Base-by-base conservation (phyloP, 1,284 basidiomycete species). In the Sanghuangporus baumii region DNA sequence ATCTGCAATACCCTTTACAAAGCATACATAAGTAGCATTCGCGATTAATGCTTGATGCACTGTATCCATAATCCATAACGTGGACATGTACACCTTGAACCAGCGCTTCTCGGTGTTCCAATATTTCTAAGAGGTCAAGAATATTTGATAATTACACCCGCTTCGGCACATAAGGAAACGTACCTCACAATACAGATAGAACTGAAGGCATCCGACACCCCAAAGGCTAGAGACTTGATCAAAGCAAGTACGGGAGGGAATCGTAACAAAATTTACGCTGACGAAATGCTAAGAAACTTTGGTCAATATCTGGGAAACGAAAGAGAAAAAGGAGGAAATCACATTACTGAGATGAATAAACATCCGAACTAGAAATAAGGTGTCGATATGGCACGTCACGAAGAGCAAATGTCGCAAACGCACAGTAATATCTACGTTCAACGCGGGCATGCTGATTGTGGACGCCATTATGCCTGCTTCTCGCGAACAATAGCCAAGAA, bases 1-100 rank as follows among this genome's bases (percentile, higher is more conserved):
- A 46, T 46, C 43, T 2, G 16, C n/a, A 37, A 38, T 62, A 20
- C 55, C 11, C 41, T 46, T 62, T 18, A 65, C 51, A 52, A 65
- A 40, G 55, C 46, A 54, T 7, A 40, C 48, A 34, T 65, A 65
- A 8, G 47, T 18, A 9, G 23, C 14, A 6, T 41, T 34, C 12
- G 48, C 16, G 2, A 46, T 16, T 1, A 46, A n/a, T 16, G 20
- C 43, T n/a, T 46, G 43, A 16, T 14, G 11, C 6, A 46, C 43
- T 46, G 43, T 46, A n/a, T 46, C 43, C 16, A 46, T 6, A 7
- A n/a, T 18, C 43, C 43, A 46, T 46, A 46, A 6, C 2, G 20
- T 1, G 16, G 20, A n/a, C 7, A 46, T 16, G 16, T 46, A 46
- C 43, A 46, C 43, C 43, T 46, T 46, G 1, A 46, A 46, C 43